Evolutionary conservation across 148 eudicot species (phyloP).

Genomic region (Rhododendron molle): DNA sequence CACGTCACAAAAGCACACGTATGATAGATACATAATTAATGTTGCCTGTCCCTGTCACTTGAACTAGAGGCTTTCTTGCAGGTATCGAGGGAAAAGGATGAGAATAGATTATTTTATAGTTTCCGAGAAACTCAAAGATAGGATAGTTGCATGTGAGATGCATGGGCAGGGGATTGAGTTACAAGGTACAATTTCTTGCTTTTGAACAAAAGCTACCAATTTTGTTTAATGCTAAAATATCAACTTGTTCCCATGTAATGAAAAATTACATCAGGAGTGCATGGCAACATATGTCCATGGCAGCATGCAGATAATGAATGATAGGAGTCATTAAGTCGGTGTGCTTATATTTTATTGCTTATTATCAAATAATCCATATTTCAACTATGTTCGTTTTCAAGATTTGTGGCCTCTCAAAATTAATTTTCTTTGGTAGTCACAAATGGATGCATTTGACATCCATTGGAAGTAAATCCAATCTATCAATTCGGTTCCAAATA

Average conservation of each 20-base stretch:
- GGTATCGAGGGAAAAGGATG: slow-evolving; percentile 98
- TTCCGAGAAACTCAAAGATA: slow-evolving; percentile 61
- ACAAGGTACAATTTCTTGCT: slow-evolving; percentile 44
- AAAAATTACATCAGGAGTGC: neutral
- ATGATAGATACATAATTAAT: neutral
- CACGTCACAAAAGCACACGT: neutral
- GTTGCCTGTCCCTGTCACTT: slow-evolving; percentile 16
- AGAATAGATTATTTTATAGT: slow-evolving; percentile 84
- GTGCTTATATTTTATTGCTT: neutral
- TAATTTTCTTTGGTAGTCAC: neutral
- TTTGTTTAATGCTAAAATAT: neutral
- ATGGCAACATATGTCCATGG: neutral
- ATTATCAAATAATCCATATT: neutral
- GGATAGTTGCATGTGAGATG: slow-evolving; percentile 72
- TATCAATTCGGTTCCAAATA: neutral
- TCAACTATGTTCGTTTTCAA: neutral
- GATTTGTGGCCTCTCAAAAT: neutral
- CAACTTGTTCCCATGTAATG: neutral
- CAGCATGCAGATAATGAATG: neutral
- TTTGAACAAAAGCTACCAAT: neutral
- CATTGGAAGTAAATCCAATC: neutral
- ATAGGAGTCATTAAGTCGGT: neutral
- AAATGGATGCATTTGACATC: neutral
- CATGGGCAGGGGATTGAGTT: slow-evolving; percentile 90
- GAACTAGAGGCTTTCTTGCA: slow-evolving; percentile 25